Percentiles rank a stretch among this genome's conserved stretches.
Conservation (phyloP, 2,329 filamentous ascomycete genomes). For the Epichloe festucae region DNA sequence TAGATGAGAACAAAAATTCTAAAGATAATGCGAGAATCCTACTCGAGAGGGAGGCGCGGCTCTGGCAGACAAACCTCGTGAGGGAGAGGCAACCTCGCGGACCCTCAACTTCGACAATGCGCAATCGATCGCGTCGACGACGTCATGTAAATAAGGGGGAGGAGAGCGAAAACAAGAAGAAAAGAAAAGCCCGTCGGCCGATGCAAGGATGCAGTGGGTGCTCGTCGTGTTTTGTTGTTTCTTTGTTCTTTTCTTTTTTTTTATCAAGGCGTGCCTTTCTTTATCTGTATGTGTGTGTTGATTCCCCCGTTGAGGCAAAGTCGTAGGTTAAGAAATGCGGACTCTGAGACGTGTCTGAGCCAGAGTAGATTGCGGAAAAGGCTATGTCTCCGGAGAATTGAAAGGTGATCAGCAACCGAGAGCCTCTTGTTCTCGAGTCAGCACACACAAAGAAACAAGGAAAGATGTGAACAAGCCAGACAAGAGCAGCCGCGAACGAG, state of each 20-base stretch:
- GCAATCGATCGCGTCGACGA: conserved; percentile 1
- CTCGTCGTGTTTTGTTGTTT: not conserved
- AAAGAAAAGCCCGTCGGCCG: not conserved
- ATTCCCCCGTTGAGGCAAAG: not conserved
- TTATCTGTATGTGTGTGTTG: not conserved
- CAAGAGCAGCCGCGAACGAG: not conserved
- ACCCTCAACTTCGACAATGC: conserved; percentile 1
- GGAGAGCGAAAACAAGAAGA: not conserved
- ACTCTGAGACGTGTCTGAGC: conserved; percentile 7
- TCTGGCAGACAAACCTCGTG: not conserved
- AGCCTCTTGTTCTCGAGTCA: not conserved
- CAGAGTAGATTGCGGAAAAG: conserved; percentile 3
- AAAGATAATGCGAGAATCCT: not conserved
- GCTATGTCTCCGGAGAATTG: not conserved
- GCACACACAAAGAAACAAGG: not conserved
- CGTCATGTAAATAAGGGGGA: conserved; percentile 1
- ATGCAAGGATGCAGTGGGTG: not conserved
- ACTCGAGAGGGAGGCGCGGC: conserved; percentile 1
- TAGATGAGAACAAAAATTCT: not conserved
- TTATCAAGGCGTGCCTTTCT: not conserved
- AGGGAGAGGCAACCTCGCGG: conserved; percentile 2
- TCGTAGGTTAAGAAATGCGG: conserved; percentile 5
- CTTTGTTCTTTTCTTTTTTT: not conserved
- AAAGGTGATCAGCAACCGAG: not conserved
- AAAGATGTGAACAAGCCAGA: not conserved